Percentiles rank a stretch among this genome's conserved stretches.
Conservation (phyloP, 192 early-diverging fungal genomes). For the Linnemannia elongata region DNA sequence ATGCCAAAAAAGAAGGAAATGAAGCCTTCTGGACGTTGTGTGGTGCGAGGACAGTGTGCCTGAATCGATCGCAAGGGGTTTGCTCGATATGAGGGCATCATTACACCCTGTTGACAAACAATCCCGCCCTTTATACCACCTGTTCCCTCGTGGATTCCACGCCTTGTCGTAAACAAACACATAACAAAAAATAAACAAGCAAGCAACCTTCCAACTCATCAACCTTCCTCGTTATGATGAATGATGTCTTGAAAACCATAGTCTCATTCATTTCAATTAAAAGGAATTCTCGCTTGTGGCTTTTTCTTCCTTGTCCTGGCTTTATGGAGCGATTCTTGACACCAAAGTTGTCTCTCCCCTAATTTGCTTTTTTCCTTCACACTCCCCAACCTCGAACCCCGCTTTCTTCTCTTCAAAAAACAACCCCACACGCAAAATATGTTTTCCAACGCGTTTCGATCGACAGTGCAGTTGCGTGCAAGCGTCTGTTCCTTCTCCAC, state of each 20-base stretch:
- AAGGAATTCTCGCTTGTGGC: neutral
- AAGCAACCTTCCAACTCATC: neutral
- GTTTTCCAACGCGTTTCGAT: slow-evolving; percentile 24
- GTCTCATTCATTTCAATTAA: neutral
- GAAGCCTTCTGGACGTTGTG: neutral
- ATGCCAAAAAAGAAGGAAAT: neutral
- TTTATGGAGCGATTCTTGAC: neutral
- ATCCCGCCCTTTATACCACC: neutral
- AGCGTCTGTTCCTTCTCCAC: slow-evolving; percentile 14
- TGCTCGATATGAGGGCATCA: neutral
- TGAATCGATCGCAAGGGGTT: neutral
- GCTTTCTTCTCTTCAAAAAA: neutral
- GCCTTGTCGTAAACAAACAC: neutral
- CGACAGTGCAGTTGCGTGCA: slow-evolving; percentile 1
- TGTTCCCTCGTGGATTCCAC: neutral
- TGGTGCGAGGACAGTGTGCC: neutral
- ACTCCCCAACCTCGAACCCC: neutral
- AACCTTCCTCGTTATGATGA: neutral
- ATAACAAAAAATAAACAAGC: neutral
- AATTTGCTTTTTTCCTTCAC: neutral
- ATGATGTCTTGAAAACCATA: too few species aligned
- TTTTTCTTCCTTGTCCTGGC: neutral
- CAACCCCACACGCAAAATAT: neutral
- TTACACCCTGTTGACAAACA: neutral
- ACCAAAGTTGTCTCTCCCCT: neutral